phyloP scores from a whole-genome alignment of 108 stramenopile species.

The Stephanodiscus minutulus region DNA sequence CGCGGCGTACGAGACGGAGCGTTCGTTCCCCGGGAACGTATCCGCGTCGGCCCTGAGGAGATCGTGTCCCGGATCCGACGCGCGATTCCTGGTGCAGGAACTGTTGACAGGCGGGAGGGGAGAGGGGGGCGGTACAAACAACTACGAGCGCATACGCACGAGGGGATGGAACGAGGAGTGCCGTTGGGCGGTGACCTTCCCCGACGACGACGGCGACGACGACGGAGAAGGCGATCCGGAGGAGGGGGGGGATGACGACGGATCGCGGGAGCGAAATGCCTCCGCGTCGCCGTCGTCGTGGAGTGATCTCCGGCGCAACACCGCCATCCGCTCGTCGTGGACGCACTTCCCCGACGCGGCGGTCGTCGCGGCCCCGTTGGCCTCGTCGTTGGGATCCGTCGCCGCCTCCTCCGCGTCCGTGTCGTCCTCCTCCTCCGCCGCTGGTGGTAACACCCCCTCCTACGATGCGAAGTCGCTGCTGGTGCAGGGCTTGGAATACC shows the following conservation, averaged over 20 bases:
- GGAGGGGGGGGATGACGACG: not conserved
- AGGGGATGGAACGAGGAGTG: slow-evolving; percentile 16
- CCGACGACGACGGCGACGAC: slow-evolving; percentile 5
- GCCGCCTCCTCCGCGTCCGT: not conserved
- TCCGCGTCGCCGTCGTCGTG: too few relatives aligned
- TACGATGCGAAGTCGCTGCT: not conserved
- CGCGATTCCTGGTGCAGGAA: not conserved
- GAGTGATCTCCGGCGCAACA: slow-evolving; percentile 19
- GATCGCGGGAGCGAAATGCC: too few relatives aligned
- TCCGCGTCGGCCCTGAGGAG: not conserved
- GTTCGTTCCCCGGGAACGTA: slow-evolving; percentile 22
- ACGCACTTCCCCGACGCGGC: slow-evolving; percentile 26
- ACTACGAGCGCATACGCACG: slow-evolving; percentile 16
- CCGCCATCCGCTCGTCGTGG: slow-evolving; percentile 48
- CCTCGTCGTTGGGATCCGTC: slow-evolving; percentile 19
- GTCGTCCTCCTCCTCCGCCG: not conserved
- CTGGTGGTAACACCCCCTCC: not conserved
- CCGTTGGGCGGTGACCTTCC: slow-evolving; percentile 33
- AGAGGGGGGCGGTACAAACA: slow-evolving; percentile 10
- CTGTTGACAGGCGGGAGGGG: too few relatives aligned
- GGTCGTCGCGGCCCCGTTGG: not conserved
- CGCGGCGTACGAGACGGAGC: slow-evolving; percentile 14
- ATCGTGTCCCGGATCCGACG: slow-evolving; percentile 7
- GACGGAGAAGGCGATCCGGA: not conserved
- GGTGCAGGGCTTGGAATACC: slow-evolving; percentile 49